Evolutionary conservation across 768 basidiomycete genomes (phyloP).

Genomic region (Saitozyma sp.): DNA sequence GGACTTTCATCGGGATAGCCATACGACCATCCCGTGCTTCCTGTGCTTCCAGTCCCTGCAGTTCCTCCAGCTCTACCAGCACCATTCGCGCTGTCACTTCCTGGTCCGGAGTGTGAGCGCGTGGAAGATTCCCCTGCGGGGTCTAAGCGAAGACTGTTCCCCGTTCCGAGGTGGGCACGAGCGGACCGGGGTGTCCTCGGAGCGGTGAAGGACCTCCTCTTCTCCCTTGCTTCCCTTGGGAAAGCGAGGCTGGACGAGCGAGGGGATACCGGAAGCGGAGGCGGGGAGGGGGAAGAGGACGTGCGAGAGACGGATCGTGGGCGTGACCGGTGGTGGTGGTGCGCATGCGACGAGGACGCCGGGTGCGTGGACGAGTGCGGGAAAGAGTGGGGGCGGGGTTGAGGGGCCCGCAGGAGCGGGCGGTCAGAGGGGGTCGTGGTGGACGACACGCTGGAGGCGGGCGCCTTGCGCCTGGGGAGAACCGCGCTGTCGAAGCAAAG

Average conservation of each 20-base stretch:
- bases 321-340: conserved; percentile 19
- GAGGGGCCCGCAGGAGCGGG: too few species aligned
- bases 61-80: neutral
- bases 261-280: conserved; percentile 12
- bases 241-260: conserved; percentile 1
- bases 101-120: neutral
- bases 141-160: neutral
- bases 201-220: conserved; percentile 16
- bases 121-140: neutral
- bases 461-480: too few species aligned
- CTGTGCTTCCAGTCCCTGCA: neutral
- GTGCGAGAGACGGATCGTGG: conserved; percentile 35
- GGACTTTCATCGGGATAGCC: conserved; percentile 14
- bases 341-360: conserved; percentile 6
- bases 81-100: too few species aligned
- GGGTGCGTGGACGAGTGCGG: conserved; percentile 6
- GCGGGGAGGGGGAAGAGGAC: conserved; percentile 47
- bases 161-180: neutral
- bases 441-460: conserved; percentile 4
- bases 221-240: conserved; percentile 11
- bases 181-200: neutral
- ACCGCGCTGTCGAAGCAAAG: too few species aligned
- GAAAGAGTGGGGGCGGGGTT: too few species aligned
- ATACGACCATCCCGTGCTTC: neutral
- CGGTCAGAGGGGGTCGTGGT: neutral